Base-by-base conservation (phyloP, 169 alveolate species). In the Blepharisma undulans region DNA sequence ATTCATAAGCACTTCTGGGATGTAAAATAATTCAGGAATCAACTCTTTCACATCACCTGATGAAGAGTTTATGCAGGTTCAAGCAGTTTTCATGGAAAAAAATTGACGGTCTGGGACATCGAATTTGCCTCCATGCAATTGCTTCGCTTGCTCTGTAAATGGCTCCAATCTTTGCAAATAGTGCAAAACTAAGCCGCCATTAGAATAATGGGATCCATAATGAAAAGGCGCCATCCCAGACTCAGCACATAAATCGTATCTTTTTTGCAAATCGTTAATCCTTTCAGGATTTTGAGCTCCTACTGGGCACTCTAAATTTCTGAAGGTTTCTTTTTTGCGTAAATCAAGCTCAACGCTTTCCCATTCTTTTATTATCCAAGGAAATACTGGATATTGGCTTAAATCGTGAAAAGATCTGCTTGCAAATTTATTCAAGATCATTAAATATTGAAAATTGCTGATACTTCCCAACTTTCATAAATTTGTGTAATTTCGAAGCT, bases 231-330 rank as follows among this genome's bases (percentile, higher is more conserved):
- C 29, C n/a, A 72, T 19, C 1, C 59, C 92, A 6, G 36, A n/a
- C 12, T 72, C 80, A 18, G 27, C 7, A 21, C 80, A 86, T 48
- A 72, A 66, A 12, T 86, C 72, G 27, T 25, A 86, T 32, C 61
- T 86, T 30, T 27, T 86, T 86, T 12, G 12, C 7, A 66, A 66
- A 61, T 86, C 91, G 8, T 16, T 72, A 8, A 19, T 27, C 12
- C 22, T 30, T 27, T 86, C 84, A 66, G 61, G 66, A 71, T 30
- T 86, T 86, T 98, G 87, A 22, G 99, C 98, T 0, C 99, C 99
- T 66, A 98, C 93, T n/a, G 99, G 99, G 98, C 98, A 91, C 99
- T 95, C 93, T 93, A 98, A 22, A 32, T 33, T 25, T 0, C 77
- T 1, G 93, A n/a, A n/a, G n/a, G n/a, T n/a, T n/a, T 8, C 96